Conservation (phyloP, 441 rosid species). For the Dalechampia spathulata region DNA sequence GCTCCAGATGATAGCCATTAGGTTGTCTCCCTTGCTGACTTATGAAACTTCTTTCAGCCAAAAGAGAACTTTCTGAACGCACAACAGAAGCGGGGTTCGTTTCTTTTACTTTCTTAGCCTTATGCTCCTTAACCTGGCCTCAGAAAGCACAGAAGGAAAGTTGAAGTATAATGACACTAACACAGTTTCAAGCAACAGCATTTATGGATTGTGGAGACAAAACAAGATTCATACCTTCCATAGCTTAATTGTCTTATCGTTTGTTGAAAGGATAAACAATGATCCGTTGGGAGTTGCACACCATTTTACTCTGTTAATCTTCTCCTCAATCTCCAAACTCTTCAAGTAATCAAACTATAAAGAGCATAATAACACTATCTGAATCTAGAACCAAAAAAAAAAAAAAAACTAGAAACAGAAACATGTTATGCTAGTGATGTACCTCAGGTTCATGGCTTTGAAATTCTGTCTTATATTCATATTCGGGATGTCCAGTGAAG, state of each 20-base stretch:
- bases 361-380: conserved; percentile 16
- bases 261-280: conserved; percentile 51
- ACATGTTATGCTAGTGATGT: neutral
- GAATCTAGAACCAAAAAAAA: neutral
- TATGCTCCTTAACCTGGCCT: conserved; percentile 45
- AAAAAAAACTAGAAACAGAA: neutral
- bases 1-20: conserved; percentile 34
- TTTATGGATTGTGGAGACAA: neutral
- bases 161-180: neutral
- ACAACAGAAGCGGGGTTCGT: conserved; percentile 29
- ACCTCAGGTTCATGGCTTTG: conserved; percentile 83
- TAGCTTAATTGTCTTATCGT: conserved; percentile 64
- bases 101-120: conserved; percentile 45
- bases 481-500: conserved; percentile 32
- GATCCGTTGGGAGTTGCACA: conserved; percentile 43
- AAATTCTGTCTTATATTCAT: conserved; percentile 59
- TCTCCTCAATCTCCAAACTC: conserved; percentile 76
- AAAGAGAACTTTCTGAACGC: conserved; percentile 49
- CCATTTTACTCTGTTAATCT: conserved; percentile 57
- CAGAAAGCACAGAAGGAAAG: conserved; percentile 10
- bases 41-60: conserved; percentile 50
- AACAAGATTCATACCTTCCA: conserved; percentile 46
- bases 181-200: neutral
- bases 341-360: conserved; percentile 61
- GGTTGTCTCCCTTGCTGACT: conserved; percentile 25